Base-by-base conservation (phyloP, 176 grass and related monocot species). In the Neostapfia colusana region DNA sequence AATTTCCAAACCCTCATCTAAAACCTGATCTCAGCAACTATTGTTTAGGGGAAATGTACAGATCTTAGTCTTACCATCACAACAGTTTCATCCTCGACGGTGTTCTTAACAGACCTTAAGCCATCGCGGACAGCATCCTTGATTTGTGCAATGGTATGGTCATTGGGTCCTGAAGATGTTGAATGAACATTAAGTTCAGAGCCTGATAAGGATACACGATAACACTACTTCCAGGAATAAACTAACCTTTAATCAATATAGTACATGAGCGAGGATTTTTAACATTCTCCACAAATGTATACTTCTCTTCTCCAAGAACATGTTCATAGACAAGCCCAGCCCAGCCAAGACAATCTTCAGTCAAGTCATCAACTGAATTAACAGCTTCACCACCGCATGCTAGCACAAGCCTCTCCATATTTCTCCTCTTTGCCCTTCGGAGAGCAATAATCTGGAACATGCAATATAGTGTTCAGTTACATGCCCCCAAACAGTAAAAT, bases 131-230 rank as follows among this genome's bases (percentile, higher is more conserved):
- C 82, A 38, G 95, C 95, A 83, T 98, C 95, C 83, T 94, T 98
- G 46, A 98, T 94, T 89, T 98, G 95, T 55, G 95, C 95, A 57
- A 98, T 98, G 17, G 95, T 98, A 75, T 98, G 95, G 63, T 98
- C 91, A 90, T 98, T 98, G 35, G 95, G 95, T 38, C 95, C 95
- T 98, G 87, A 75, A 84, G 28, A 55, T 62, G 59, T 66, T 26
- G 69, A 9, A 78, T 31, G 40, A 77, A 69, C 7, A 63, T 34
- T 58, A 15, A 86, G 53, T 66, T 65, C n/a, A 65, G 20, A 31
- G 36, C 16, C 28, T 10, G 79, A 54, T 27, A 38, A 51, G 38
- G 45, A 51, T 60, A 81, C 44, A 5, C 26, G 45, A 75, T 55
- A n/a, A 15, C 15, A 70, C 1, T 81, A 45, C 46, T 42, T 77